Base-by-base conservation (phyloP, 306 rosid genomes). In the Gillenia trifoliata region DNA sequence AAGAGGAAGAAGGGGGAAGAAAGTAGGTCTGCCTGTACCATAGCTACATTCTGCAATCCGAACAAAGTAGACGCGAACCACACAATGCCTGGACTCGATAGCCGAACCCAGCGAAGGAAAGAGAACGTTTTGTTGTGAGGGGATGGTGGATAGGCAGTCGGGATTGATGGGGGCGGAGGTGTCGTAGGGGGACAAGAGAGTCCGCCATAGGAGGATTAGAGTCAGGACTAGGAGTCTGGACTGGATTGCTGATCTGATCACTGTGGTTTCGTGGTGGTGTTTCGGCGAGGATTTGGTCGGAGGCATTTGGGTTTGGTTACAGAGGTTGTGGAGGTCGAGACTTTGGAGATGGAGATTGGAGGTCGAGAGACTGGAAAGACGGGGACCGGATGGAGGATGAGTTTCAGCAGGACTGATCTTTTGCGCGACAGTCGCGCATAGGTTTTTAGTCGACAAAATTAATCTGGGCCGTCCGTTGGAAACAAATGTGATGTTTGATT, bases 21-120 rank as follows among this genome's bases (percentile, higher is more conserved):
- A 94, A 26, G 96, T 87, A 94, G 75, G 85, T 10, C 61, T 94
- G 97, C 83, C 91, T 97, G 71, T 94, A 94, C 75, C 98, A 66
- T 94, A 94, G 40, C 97, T 92, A 73, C 98, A 94, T 31, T 91
- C 85, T 0, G 95, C 88, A 70, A 40, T 77, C 69, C 95, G 97
- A 68, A 92, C 63, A 19, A 74, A 94, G 93, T 76, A 83, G 29
- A 90, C 96, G 31, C 95, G 75, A 91, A 97, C 96, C 98, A 94
- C 20, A 94, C 97, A 43, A 92, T 74, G 82, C n/a, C 83, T 87
- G 84, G 83, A 77, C 73, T 90, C 86, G 77, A 94, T 79, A 31
- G 90, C 79, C 50, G 90, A 88, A 36, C 82, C 83, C 45, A 83
- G 20, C 3, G 61, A 6, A 23, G 89, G 89, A 25, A 78, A 79